phyloP scores from a whole-genome alignment of 164 flowering plant species.

The Annona cherimola region DNA sequence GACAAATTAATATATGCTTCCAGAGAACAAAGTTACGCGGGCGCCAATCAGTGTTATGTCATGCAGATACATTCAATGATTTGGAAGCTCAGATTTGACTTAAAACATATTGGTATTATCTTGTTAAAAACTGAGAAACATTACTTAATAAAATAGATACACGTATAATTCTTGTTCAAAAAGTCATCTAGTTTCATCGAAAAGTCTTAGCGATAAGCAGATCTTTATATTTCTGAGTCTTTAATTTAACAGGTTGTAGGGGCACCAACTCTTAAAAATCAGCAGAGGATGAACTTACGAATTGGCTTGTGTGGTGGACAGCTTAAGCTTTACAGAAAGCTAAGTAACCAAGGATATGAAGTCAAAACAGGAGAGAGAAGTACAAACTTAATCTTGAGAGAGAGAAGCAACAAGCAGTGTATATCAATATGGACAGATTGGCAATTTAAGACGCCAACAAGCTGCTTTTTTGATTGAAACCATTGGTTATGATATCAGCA shows the following conservation, averaged over 20 bases:
- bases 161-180: too few species aligned
- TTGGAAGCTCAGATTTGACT: too few species aligned
- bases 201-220: too few species aligned
- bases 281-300: background rate
- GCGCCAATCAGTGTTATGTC: too few species aligned
- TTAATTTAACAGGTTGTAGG: background rate
- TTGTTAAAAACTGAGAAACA: too few species aligned
- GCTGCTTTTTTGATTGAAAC: background rate
- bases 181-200: too few species aligned
- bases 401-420: background rate
- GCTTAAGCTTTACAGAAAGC: constrained; percentile 40
- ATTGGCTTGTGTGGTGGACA: background rate
- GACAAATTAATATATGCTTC: too few species aligned
- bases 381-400: background rate
- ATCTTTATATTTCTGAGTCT: background rate
- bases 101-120: too few species aligned
- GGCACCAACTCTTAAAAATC: background rate
- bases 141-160: too few species aligned
- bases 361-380: background rate
- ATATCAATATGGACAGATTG: background rate
- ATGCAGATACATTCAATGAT: too few species aligned
- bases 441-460: background rate
- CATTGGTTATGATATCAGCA: background rate
- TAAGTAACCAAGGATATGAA: constrained; percentile 29
- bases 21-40: too few species aligned